Evolutionary conservation across 495 filamentous ascomycete genomes (phyloP).

Genomic region (Hypoxylon cercidicola): DNA sequence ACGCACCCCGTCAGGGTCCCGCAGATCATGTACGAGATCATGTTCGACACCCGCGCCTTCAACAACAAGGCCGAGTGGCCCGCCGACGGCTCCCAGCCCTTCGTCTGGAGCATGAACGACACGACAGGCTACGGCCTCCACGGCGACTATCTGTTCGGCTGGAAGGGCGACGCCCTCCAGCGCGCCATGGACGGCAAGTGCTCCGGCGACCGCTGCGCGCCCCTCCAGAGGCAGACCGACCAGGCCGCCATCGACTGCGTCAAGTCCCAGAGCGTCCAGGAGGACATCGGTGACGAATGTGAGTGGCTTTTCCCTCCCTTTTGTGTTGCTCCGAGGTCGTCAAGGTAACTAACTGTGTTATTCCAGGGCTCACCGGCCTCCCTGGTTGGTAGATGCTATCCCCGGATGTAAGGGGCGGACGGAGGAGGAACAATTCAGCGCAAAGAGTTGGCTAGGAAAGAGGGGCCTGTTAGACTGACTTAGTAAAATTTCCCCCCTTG

Average conservation of each 20-base stretch:
- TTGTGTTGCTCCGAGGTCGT: neutral
- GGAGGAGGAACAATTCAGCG: neutral
- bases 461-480: constrained; percentile 17
- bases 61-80: constrained; percentile 58
- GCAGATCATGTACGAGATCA: constrained; percentile 63
- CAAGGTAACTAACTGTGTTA: constrained; percentile 17
- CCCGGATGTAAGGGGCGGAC: neutral
- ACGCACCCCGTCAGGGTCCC: constrained; percentile 58
- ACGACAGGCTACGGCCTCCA: constrained; percentile 58
- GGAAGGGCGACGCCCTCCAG: constrained; percentile 61
- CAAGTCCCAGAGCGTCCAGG: constrained; percentile 48
- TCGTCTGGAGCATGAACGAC: constrained; percentile 62
- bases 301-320: constrained; percentile 9
- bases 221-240: constrained; percentile 49
- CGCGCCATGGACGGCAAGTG: constrained; percentile 61
- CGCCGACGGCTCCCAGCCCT: constrained; percentile 54
- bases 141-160: constrained; percentile 65
- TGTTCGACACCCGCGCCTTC: constrained; percentile 59
- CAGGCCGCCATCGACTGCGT: constrained; percentile 50
- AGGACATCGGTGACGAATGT: constrained; percentile 48
- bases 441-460: neutral
- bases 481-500: constrained; percentile 11
- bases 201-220: constrained; percentile 52
- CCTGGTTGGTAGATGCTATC: constrained; percentile 35
- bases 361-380: constrained; percentile 35